Conservation (phyloP, 2,329 filamentous ascomycete species). For the Cladosporium sp. region DNA sequence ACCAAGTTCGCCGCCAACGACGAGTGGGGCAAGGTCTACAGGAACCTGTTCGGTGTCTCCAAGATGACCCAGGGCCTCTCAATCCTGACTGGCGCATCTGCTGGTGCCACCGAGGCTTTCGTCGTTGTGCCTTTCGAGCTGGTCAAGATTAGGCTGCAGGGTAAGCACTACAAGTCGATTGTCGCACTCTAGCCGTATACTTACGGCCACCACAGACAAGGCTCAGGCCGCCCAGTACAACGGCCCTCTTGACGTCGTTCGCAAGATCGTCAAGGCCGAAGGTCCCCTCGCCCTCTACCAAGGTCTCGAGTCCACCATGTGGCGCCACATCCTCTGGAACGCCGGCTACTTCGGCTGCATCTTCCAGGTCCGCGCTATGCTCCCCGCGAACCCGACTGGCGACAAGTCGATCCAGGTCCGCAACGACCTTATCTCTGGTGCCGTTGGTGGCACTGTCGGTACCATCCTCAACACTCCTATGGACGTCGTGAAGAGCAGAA, state of each 20-base stretch:
- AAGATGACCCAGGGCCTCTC: constrained; percentile 93
- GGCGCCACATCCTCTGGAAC: constrained; percentile 94
- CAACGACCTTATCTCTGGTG: constrained; percentile 85
- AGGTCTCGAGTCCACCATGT: constrained; percentile 92
- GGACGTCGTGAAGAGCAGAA: constrained; percentile 97
- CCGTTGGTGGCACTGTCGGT: constrained; percentile 83
- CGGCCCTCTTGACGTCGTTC: constrained; percentile 76
- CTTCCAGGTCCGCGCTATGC: constrained; percentile 85
- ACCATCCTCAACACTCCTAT: constrained; percentile 93
- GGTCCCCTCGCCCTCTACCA: constrained; percentile 90
- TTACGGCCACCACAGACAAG: constrained; percentile 60
- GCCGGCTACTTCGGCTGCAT: constrained; percentile 97
- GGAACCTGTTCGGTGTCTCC: constrained; percentile 75
- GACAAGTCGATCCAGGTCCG: constrained; percentile 78
- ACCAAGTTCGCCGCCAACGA: constrained; percentile 99
- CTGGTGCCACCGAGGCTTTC: constrained; percentile 92
- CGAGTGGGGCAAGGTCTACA: constrained; percentile 95
- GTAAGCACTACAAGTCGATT: constrained; percentile 21
- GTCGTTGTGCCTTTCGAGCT: constrained; percentile 98
- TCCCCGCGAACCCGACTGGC: constrained; percentile 69
- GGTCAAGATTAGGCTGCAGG: constrained; percentile 94
- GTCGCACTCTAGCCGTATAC: background rate
- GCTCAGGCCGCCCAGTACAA: constrained; percentile 86
- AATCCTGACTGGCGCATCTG: constrained; percentile 88
- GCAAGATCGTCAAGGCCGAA: constrained; percentile 80